phyloP scores from a whole-genome alignment of 257 asterid genomes.

The Echites panduratus region DNA sequence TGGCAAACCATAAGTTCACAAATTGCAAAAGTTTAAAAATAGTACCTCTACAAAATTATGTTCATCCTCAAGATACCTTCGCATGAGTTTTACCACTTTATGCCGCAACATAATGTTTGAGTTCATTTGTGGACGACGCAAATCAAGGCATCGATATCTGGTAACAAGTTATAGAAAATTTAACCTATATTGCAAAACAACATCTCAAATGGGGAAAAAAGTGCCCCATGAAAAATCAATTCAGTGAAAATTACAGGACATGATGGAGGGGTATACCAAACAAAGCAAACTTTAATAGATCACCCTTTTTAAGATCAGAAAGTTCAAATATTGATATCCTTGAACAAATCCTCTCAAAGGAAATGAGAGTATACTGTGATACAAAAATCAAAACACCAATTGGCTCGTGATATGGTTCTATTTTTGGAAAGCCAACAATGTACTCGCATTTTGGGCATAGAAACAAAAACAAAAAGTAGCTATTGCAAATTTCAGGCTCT shows the following conservation, averaged over 20 bases:
- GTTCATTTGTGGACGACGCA: constrained; percentile 76
- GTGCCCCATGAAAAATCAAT: neutral
- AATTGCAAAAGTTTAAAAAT: constrained; percentile 12
- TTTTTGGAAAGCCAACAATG: neutral
- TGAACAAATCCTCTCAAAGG: neutral
- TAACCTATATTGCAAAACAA: constrained; percentile 11
- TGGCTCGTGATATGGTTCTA: neutral
- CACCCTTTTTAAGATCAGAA: neutral
- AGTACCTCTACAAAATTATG: constrained; percentile 94
- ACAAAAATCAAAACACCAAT: neutral
- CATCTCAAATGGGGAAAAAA: neutral
- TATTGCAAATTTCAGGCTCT: neutral
- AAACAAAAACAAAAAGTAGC: constrained; percentile 2
- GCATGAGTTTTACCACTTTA: constrained; percentile 79
- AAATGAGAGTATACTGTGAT: neutral
- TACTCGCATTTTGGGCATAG: neutral
- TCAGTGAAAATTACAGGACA: neutral
- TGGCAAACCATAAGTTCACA: neutral
- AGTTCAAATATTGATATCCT: neutral
- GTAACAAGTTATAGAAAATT: constrained; percentile 10
- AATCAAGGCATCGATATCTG: constrained; percentile 94
- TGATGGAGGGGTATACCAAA: neutral
- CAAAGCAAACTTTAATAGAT: neutral
- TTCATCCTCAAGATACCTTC: constrained; percentile 82
- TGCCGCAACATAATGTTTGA: constrained; percentile 81